phyloP scores from a whole-genome alignment of 2,329 filamentous ascomycete genomes.

The Phyllosticta capitalensis region DNA sequence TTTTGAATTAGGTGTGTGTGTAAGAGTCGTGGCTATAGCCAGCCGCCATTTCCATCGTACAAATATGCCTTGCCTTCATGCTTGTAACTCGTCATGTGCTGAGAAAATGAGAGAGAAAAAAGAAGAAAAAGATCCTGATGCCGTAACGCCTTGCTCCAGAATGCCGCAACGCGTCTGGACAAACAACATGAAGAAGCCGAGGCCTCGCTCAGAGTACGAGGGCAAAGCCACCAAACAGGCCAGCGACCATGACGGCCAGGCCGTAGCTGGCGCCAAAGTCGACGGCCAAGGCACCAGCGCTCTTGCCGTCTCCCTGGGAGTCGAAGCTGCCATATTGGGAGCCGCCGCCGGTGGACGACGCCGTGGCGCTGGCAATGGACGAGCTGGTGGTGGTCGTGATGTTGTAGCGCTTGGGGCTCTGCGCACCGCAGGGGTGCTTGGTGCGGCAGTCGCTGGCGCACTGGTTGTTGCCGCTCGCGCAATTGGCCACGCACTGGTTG shows the following conservation, averaged over 20 bases:
- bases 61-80: not conserved
- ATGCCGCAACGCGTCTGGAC: not conserved
- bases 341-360: constrained; percentile 13
- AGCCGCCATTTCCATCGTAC: not conserved
- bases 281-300: constrained; percentile 34
- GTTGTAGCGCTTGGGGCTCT: constrained; percentile 53
- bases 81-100: not conserved
- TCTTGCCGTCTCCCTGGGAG: constrained; percentile 22
- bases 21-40: not conserved
- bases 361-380: constrained; percentile 31
- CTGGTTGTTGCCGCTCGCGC: constrained; percentile 42
- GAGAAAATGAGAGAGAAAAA: not conserved
- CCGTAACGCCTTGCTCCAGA: not conserved
- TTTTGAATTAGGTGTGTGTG: not conserved
- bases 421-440: constrained; percentile 65
- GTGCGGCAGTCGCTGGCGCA: constrained; percentile 54
- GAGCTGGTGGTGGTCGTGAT: constrained; percentile 39
- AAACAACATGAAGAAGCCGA: not conserved
- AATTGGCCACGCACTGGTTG: constrained; percentile 55
- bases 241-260: constrained; percentile 43
- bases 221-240: constrained; percentile 50
- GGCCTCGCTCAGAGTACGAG: constrained; percentile 21
- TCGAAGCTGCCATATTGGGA: constrained; percentile 12
- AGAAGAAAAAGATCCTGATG: not conserved
- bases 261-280: constrained; percentile 49